Evolutionary conservation across 306 rosid species (phyloP).

Genomic region (Potentilla sterilis): DNA sequence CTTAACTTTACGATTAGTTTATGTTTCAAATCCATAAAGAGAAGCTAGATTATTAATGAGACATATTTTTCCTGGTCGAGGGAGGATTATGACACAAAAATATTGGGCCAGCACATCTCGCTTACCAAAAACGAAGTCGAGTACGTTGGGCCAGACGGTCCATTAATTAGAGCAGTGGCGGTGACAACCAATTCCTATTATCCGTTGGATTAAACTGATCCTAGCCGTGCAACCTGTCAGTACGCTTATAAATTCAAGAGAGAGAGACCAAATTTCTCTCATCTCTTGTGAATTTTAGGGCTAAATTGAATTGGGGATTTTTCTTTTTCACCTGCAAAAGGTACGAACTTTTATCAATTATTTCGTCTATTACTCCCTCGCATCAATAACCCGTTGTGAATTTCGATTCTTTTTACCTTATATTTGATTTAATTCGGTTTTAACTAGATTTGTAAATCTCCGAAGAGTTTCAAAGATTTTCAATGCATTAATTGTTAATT

Average conservation of each 20-base stretch:
- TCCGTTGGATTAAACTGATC: conserved; percentile 25
- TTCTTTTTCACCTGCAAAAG: background rate
- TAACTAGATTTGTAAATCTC: background rate
- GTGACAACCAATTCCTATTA: background rate
- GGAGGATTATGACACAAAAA: too few relatives aligned
- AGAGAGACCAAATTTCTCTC: background rate
- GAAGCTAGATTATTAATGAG: too few relatives aligned
- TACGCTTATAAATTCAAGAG: conserved; percentile 23
- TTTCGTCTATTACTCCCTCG: background rate
- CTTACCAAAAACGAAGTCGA: too few relatives aligned
- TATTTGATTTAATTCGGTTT: background rate
- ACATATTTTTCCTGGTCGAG: too few relatives aligned
- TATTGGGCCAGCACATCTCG: too few relatives aligned
- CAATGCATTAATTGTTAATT: background rate
- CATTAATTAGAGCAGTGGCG: too few relatives aligned
- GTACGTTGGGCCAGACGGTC: too few relatives aligned
- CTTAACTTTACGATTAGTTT: too few relatives aligned
- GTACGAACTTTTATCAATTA: background rate
- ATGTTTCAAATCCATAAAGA: too few relatives aligned
- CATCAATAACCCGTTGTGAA: background rate
- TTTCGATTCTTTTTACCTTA: background rate
- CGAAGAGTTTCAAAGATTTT: background rate
- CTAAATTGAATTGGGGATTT: conserved; percentile 13
- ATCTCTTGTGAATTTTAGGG: conserved; percentile 1
- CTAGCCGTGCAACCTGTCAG: conserved; percentile 32